Conservation (phyloP, 1,284 basidiomycete species). For the Macrocybe sp. region DNA sequence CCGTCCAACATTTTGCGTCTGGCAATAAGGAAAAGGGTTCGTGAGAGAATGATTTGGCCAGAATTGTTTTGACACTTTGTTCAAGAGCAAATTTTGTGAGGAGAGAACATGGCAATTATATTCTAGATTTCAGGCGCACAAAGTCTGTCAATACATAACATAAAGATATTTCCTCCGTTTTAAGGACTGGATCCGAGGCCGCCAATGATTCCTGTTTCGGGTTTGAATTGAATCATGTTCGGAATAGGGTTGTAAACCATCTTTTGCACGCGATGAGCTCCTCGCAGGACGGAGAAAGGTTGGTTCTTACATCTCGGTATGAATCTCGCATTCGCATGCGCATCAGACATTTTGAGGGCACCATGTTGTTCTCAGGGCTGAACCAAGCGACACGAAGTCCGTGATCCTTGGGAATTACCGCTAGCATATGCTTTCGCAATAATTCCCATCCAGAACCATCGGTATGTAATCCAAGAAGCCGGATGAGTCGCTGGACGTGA, state of each 20-base stretch:
- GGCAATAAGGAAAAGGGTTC: background rate
- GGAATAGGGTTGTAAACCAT: constrained; percentile 44
- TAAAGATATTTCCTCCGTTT: constrained; percentile 5
- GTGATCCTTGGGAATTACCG: constrained; percentile 37
- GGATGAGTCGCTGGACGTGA: constrained; percentile 47
- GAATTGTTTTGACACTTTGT: constrained; percentile 1
- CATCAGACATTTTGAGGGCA: constrained; percentile 47
- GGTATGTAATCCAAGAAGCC: constrained; percentile 42
- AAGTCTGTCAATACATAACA: constrained; percentile 1
- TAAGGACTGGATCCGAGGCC: constrained; percentile 14
- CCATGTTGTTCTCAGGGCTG: constrained; percentile 28
- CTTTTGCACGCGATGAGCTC: constrained; percentile 20
- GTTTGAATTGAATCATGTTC: constrained; percentile 41
- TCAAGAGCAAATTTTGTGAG: no score
- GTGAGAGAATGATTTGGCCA: background rate
- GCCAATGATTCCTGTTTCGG: constrained; percentile 6
- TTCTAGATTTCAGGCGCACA: background rate
- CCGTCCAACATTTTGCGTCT: background rate
- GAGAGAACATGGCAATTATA: no score
- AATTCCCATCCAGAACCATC: constrained; percentile 44
- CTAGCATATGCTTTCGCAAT: constrained; percentile 36
- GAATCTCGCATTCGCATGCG: constrained; percentile 48
- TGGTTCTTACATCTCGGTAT: constrained; percentile 41
- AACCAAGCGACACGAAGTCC: constrained; percentile 42
- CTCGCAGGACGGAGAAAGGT: background rate